Percentiles rank a stretch among this genome's conserved stretches.
These are phyloP conservation scores for Pseudevernia furfuracea DNA, from an alignment of 495 filamentous ascomycete genomes.

Conservation along the genomic window DNA sequence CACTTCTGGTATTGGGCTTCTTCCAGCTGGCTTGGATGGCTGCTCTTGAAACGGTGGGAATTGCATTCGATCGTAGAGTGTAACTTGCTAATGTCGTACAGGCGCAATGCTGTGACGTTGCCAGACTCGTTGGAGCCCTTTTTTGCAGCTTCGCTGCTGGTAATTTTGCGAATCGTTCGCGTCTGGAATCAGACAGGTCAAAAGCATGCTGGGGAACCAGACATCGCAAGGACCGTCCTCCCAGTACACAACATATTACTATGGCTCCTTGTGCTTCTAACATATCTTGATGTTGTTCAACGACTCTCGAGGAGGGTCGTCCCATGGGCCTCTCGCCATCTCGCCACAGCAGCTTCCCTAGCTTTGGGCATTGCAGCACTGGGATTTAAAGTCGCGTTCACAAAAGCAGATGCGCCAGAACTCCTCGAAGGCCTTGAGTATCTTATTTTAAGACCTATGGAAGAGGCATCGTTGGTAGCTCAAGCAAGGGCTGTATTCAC, in stretches of 20 bases:
- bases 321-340: constrained; percentile 20
- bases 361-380: constrained; percentile 46
- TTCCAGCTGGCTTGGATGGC: constrained; percentile 64
- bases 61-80: neutral
- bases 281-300: constrained; percentile 51
- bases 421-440: constrained; percentile 51
- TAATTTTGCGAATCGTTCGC: constrained; percentile 54
- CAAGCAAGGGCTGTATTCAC: constrained; percentile 47
- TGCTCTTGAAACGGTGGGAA: constrained; percentile 44
- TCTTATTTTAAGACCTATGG: constrained; percentile 37
- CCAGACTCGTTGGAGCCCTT: neutral
- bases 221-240: constrained; percentile 68
- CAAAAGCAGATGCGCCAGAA: constrained; percentile 76
- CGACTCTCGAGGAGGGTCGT: constrained; percentile 32
- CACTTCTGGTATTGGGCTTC: constrained; percentile 96
- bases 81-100: neutral
- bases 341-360: constrained; percentile 15
- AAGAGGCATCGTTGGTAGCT: constrained; percentile 41
- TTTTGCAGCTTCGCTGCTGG: constrained; percentile 27
- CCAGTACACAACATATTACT: constrained; percentile 52
- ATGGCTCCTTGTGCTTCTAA: constrained; percentile 64
- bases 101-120: neutral
- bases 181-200: constrained; percentile 96
- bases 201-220: constrained; percentile 80
- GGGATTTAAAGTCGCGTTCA: constrained; percentile 80